Base-by-base conservation (phyloP, 768 basidiomycete genomes). In the Melanogaster broomeanus region DNA sequence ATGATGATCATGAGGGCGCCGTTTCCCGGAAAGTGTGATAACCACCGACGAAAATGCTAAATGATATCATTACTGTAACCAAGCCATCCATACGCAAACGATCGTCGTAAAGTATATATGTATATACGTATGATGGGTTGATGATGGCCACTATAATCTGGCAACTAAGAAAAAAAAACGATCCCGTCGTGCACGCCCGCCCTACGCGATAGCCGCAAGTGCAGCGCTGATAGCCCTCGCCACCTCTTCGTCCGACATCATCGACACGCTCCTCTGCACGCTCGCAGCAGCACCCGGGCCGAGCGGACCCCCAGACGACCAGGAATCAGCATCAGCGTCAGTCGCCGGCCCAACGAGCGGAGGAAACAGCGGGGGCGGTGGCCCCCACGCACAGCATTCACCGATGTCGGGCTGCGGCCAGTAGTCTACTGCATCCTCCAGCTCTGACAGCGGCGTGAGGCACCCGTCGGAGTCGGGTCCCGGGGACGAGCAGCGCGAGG, bases 321-420 rank as follows among this genome's bases (percentile, higher is more conserved):
- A 40, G 39, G 13, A 21, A 10, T 22, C 21, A 40, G 8, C 21
- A 40, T 22, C 39, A n/a, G n/a, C n/a, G n/a, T n/a, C 35, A 37
- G 21, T 15, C 39, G 24, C 39, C 21, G 21, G 10, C 10, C 39
- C 39, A 40, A 12, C 16, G 22, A 42, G 39, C 18, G 40, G 28
- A 48, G 0, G 42, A n/a, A n/a, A n/a, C n/a, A n/a, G 46, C 13
- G 16, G 38, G 15, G 35, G 37, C 25, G 37, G 47, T 3, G 64
- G 58, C 24, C 31, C 59, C 68, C 67, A 68, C 50, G 53, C 48
- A 30, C 66, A 68, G 31, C 35, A 59, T 42, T 70, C 68, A 4
- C 68, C 67, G 11, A 70, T 62, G n/a, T 49, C 68, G 0, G 67
- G 67, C 45, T 68, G 67, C 2, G 67, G 67, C 67, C 67, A 68